These are phyloP conservation scores for Metschnikowia arizonensis DNA, from an alignment of 805 yeast species.

Conservation along the genomic window DNA sequence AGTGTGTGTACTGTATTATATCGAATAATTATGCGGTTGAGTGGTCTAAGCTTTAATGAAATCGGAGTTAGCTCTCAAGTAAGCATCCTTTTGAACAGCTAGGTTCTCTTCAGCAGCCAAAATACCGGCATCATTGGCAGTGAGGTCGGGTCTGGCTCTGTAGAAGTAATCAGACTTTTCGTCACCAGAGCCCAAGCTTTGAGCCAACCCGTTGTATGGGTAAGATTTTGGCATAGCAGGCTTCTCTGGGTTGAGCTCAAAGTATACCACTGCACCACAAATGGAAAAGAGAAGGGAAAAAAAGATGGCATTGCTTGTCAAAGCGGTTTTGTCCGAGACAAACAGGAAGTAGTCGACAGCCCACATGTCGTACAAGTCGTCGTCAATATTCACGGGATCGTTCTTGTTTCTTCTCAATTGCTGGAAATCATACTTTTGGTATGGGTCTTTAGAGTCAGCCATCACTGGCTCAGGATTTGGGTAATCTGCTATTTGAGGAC, in stretches of 20 bases:
- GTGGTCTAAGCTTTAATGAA: constrained; percentile 22
- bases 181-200: constrained; percentile 61
- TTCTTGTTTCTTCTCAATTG: constrained; percentile 76
- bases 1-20: constrained; percentile 1
- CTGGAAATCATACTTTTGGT: constrained; percentile 69
- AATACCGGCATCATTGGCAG: constrained; percentile 37
- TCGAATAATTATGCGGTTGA: constrained; percentile 5
- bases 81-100: constrained; percentile 28
- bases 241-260: constrained; percentile 54
- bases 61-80: constrained; percentile 34
- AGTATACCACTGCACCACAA: constrained; percentile 40
- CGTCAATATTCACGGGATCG: constrained; percentile 68
- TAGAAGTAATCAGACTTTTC: constrained; percentile 30
- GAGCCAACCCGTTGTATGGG: constrained; percentile 73
- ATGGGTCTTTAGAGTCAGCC: constrained; percentile 67
- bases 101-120: constrained; percentile 31
- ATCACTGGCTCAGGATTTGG: constrained; percentile 56
- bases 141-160: constrained; percentile 38
- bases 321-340: constrained; percentile 58
- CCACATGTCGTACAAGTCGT: constrained; percentile 79
- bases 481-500: constrained; percentile 52
- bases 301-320: constrained; percentile 53
- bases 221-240: constrained; percentile 74
- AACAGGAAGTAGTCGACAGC: constrained; percentile 71
- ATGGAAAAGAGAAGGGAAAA: constrained; percentile 39